These are phyloP conservation scores for Phellopilus nigrolimitatus DNA, from an alignment of 1,284 basidiomycete genomes.

Conservation along the genomic window DNA sequence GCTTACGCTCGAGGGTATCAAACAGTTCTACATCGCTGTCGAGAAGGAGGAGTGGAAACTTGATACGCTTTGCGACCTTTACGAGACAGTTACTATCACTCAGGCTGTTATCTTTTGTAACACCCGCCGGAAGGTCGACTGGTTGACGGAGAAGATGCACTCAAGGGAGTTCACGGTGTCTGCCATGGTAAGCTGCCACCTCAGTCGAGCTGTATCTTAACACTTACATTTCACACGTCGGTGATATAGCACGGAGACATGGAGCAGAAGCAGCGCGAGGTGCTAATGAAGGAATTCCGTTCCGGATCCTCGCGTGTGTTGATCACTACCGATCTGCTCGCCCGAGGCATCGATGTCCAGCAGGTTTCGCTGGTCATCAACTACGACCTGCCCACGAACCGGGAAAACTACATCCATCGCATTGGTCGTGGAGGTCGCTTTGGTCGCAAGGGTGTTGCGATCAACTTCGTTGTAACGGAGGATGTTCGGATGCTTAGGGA, in stretches of 20 bases:
- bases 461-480: constrained; percentile 91
- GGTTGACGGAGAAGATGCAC: constrained; percentile 93
- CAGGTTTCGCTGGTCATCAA: constrained; percentile 95
- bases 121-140: constrained; percentile 91
- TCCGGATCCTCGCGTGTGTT: constrained; percentile 91
- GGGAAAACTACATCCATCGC: constrained; percentile 96
- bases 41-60: constrained; percentile 95
- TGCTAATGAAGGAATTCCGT: constrained; percentile 97
- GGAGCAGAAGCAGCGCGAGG: constrained; percentile 92
- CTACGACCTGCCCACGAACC: constrained; percentile 82
- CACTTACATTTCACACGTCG: constrained; percentile 16
- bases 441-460: constrained; percentile 90
- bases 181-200: constrained; percentile 65
- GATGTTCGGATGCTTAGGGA: constrained; percentile 94
- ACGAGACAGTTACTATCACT: constrained; percentile 90
- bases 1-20: constrained; percentile 88
- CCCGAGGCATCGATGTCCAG: constrained; percentile 93
- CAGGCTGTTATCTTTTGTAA: constrained; percentile 95
- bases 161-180: constrained; percentile 91
- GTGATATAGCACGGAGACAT: constrained; percentile 79
- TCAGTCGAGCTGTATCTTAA: constrained; percentile 24
- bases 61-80: constrained; percentile 86
- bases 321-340: constrained; percentile 92
- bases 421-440: constrained; percentile 95
- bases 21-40: constrained; percentile 91